Conservation (phyloP, 2,329 filamentous ascomycete genomes). For the Raffaelea albimanens region DNA sequence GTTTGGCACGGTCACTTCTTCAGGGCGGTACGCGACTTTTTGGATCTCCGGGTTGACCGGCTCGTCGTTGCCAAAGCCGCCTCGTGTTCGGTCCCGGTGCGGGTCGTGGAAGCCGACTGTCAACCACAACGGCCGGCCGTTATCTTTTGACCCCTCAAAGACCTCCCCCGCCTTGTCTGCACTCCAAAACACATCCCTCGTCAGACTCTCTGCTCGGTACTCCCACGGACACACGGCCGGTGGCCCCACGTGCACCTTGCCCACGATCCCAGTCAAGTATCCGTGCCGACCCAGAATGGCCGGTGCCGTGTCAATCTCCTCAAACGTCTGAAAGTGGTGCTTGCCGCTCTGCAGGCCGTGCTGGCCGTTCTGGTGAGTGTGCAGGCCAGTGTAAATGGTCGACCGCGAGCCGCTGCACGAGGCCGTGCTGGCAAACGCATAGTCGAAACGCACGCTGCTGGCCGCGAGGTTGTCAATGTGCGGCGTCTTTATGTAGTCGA, state of each 20-base stretch:
- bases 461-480: slow-evolving; percentile 30
- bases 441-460: slow-evolving; percentile 25
- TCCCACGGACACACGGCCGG: slow-evolving; percentile 30
- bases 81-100: slow-evolving; percentile 30
- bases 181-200: slow-evolving; percentile 30
- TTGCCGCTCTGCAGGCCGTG: slow-evolving; percentile 30
- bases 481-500: slow-evolving; percentile 22
- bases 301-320: slow-evolving; percentile 32
- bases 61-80: slow-evolving; percentile 33
- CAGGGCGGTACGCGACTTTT: slow-evolving; percentile 14
- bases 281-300: slow-evolving; percentile 26
- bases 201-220: slow-evolving; percentile 27
- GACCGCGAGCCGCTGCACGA: slow-evolving; percentile 38
- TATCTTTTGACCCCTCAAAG: slow-evolving; percentile 23
- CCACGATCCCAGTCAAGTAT: slow-evolving; percentile 36
- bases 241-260: slow-evolving; percentile 39
- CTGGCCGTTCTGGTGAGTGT: slow-evolving; percentile 37
- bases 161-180: slow-evolving; percentile 28
- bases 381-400: slow-evolving; percentile 38
- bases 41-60: slow-evolving; percentile 15
- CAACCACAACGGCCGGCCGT: slow-evolving; percentile 28
- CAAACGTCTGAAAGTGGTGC: slow-evolving; percentile 33
- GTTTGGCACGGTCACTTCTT: slow-evolving; percentile 28
- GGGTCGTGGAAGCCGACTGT: slow-evolving; percentile 37
- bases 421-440: slow-evolving; percentile 33